These are phyloP conservation scores for Phytophthora cactorum DNA, from an alignment of 352 stramenopile genomes.

Conservation along the genomic window DNA sequence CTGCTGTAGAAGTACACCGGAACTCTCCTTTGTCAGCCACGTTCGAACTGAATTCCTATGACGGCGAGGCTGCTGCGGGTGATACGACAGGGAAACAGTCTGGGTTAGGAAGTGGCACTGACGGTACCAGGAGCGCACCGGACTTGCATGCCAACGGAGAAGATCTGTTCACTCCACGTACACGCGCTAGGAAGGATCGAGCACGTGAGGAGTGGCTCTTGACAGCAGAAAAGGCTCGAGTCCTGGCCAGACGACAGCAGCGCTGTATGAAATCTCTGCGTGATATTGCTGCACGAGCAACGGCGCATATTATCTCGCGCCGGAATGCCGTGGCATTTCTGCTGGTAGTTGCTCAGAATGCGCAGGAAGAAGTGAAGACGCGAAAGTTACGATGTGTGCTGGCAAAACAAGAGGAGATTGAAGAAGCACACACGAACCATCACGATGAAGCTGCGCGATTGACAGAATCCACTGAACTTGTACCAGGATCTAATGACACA, in stretches of 20 bases:
- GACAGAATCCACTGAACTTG: not conserved
- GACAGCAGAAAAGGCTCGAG: constrained; percentile 47
- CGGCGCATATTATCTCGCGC: constrained; percentile 31
- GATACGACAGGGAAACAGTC: not conserved
- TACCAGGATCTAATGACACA: not conserved
- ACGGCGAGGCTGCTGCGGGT: not conserved
- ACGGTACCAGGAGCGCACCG: constrained; percentile 6
- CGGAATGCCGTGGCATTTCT: constrained; percentile 33
- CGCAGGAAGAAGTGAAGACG: constrained; percentile 16
- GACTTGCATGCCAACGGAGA: constrained; percentile 8
- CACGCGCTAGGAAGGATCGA: constrained; percentile 28
- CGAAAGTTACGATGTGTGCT: constrained; percentile 22
- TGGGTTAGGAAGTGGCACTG: not conserved
- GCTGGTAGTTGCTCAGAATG: constrained; percentile 29
- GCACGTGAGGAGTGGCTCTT: constrained; percentile 46
- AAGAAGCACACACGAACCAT: not conserved
- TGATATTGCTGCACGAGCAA: constrained; percentile 49
- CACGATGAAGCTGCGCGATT: not conserved
- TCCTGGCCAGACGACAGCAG: constrained; percentile 56
- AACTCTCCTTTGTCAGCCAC: not conserved
- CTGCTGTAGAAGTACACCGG: constrained; percentile 10
- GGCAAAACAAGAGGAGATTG: constrained; percentile 3
- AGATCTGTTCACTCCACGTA: constrained; percentile 23
- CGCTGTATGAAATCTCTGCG: constrained; percentile 55
- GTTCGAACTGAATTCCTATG: not conserved